phyloP scores from a whole-genome alignment of 2,329 filamentous ascomycete genomes.

The Sporothrix protearum region DNA sequence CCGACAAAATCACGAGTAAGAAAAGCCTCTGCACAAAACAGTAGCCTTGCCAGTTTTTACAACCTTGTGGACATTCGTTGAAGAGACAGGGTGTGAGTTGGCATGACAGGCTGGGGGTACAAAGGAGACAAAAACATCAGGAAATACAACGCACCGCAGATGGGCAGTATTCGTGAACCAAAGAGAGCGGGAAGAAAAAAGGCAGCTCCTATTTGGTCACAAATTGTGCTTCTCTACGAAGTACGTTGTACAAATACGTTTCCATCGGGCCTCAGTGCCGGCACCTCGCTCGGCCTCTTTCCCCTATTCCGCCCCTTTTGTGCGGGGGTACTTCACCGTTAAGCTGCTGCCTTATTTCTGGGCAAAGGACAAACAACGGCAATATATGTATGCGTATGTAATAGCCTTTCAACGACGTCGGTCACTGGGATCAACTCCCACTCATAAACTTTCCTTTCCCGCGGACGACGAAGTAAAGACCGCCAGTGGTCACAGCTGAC shows the following conservation, averaged over 20 bases:
- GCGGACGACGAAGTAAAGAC: too few relatives aligned
- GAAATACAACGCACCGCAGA: background rate
- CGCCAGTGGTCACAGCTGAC: background rate
- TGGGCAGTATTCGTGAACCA: background rate
- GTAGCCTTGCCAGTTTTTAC: background rate
- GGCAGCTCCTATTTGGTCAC: constrained; percentile 5
- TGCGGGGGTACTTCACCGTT: background rate
- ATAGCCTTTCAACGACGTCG: background rate
- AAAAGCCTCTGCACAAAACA: background rate
- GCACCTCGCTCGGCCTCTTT: background rate
- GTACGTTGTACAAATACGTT: too few relatives aligned
- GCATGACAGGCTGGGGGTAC: constrained; percentile 8
- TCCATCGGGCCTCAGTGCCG: background rate
- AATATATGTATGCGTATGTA: too few relatives aligned
- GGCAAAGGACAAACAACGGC: background rate
- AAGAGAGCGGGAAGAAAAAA: background rate
- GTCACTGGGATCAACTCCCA: background rate
- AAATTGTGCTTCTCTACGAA: background rate
- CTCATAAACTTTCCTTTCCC: background rate
- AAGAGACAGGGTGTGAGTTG: background rate
- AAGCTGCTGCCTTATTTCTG: background rate
- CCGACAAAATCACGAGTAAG: background rate
- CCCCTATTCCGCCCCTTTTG: background rate
- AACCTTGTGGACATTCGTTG: background rate
- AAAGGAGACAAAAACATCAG: background rate